Evolutionary conservation across 208 protist genomes (phyloP), one percentile per base, ranked within the genome.

Genomic region (Phytomonas serpens): DNA sequence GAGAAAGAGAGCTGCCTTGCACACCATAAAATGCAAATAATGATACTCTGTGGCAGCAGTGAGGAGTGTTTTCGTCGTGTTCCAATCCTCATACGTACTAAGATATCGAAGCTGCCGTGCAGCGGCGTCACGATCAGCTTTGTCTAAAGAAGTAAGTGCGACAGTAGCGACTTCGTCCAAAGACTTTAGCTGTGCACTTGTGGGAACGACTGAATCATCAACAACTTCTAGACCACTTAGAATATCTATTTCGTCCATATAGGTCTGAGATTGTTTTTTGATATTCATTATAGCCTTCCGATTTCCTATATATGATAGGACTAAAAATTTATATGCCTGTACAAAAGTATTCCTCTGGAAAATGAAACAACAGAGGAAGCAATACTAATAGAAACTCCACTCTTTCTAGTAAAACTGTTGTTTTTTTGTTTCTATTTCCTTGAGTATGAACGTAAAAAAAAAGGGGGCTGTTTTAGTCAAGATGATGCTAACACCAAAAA

Each of bases 1-100:
- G 32, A 96, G 82, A 67, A 93, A 96, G 36, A 84, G 78, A 42
- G 93, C 86, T 27, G 85, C 88, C 76, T 96, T 96, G 31, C 77
- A 77, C 27, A 89, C 74, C n/a, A 96, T 80, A 68, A 93, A 96
- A 27, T 83, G 91, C 51, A 94, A 73, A 52, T 92, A 91, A 6
- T 66, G 68, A 27, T 57, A 57, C 47, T 27, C 47, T 27, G 47
- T 57, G 19, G 47, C 47, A 10, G 47, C 47, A 19, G 84, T 83
- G 11, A 96, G 74, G 30, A 96, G 69, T 13, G 36, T 31, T 47
- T 90, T 89, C 14, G 88, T 77, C 38, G 68, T 69, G n/a, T 94
- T 83, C 85, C 83, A 94, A 71, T 90, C 70, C 62, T 94, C 91
- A 72, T 85, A 96, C 40, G 77, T 86, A 73, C 87, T 93, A 10